Evolutionary conservation across 78 protist species (phyloP).

Genomic region (Dictyostelium brefeldianum): DNA sequence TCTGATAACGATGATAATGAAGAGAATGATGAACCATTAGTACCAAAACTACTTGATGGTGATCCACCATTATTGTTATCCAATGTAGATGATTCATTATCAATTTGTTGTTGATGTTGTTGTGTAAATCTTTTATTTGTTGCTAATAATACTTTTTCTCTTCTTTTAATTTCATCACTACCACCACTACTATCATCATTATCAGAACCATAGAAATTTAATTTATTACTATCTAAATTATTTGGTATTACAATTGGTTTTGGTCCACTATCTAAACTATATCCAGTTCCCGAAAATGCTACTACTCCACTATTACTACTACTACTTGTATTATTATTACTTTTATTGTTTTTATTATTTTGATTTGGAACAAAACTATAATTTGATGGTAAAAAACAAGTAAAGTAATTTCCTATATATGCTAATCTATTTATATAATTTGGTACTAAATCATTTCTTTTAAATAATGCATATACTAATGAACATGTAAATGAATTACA

Average conservation of each 20-base stretch:
- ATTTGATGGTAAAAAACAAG: slow-evolving; percentile 37
- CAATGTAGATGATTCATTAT: not conserved
- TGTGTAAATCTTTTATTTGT: slow-evolving; percentile 20
- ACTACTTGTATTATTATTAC: not conserved
- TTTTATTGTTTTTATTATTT: too few species aligned
- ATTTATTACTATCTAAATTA: not conserved
- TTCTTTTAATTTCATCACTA: slow-evolving; percentile 9
- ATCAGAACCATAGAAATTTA: slow-evolving; percentile 23
- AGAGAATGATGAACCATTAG: not conserved
- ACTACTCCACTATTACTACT: not conserved
- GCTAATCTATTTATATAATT: slow-evolving; percentile 66
- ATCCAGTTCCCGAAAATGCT: not conserved
- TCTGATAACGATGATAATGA: not conserved
- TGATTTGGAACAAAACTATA: not conserved
- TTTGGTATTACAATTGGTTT: not conserved
- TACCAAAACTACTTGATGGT: not conserved
- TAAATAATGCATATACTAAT: slow-evolving; percentile 39
- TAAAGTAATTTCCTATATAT: slow-evolving; percentile 36
- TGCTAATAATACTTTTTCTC: not conserved
- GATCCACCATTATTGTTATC: not conserved
- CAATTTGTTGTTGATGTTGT: not conserved
- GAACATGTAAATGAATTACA: slow-evolving; percentile 57
- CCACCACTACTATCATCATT: not conserved
- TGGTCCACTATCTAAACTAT: not conserved
- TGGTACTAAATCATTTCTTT: slow-evolving; percentile 36